These are phyloP conservation scores for Phytophthora pini DNA, from an alignment of 352 stramenopile genomes.

Conservation along the genomic window DNA sequence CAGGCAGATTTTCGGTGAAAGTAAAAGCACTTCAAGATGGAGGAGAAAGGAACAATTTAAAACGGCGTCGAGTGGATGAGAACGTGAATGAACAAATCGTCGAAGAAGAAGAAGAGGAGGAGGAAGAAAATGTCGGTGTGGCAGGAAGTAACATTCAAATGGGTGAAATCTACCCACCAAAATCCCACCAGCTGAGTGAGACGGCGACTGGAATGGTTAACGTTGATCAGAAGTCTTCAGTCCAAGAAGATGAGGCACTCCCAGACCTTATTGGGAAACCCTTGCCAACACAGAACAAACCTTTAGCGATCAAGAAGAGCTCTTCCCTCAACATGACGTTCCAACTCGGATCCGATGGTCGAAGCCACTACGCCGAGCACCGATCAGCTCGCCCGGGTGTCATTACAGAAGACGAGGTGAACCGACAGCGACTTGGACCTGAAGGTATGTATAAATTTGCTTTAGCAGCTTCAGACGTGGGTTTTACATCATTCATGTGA, in stretches of 20 bases:
- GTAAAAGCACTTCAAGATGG: slow-evolving; percentile 15
- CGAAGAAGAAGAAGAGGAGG: slow-evolving; percentile 52
- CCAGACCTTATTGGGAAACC: slow-evolving; percentile 29
- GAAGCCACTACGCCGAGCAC: not conserved
- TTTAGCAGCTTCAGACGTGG: not conserved
- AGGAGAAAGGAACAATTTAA: slow-evolving; percentile 8
- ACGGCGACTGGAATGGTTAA: not conserved
- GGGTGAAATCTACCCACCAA: not conserved
- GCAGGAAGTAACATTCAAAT: not conserved
- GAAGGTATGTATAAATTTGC: slow-evolving; percentile 36
- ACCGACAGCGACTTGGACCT: slow-evolving; percentile 37
- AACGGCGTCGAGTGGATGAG: slow-evolving; percentile 32
- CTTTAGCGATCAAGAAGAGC: slow-evolving; percentile 19
- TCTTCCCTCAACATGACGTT: slow-evolving; percentile 36
- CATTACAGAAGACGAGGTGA: slow-evolving; percentile 66
- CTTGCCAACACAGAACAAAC: slow-evolving; percentile 24
- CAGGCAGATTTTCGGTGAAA: slow-evolving; percentile 57
- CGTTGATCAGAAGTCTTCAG: not conserved
- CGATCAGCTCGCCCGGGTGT: slow-evolving; percentile 47
- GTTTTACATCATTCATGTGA: not conserved
- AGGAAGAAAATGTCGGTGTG: slow-evolving; percentile 21
- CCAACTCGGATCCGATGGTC: slow-evolving; percentile 18
- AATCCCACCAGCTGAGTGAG: not conserved
- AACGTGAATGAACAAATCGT: slow-evolving; percentile 29
- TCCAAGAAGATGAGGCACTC: not conserved